Conservation (phyloP, 257 asterid species). For the Solanum pimpinellifolium region DNA sequence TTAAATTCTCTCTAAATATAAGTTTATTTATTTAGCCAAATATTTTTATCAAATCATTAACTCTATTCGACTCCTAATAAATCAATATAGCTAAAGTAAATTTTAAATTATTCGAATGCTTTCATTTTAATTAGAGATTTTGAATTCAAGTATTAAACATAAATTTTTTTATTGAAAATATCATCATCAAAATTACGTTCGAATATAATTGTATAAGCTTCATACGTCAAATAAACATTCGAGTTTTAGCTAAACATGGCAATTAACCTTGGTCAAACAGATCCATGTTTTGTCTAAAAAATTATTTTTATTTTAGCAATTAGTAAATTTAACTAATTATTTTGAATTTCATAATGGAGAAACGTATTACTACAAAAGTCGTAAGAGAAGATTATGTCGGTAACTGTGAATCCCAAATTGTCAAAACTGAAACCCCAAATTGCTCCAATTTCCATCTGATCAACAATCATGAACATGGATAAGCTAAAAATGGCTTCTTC, state of each 20-base stretch:
- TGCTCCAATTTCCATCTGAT: neutral
- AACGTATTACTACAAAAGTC: neutral
- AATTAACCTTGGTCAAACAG: neutral
- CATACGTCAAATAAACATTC: neutral
- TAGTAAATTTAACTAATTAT: neutral
- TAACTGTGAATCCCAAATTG: neutral
- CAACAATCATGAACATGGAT: slow-evolving; percentile 54
- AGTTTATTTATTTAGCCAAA: too few species aligned
- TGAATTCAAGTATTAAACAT: fast-evolving
- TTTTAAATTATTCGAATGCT: too few species aligned
- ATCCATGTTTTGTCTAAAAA: neutral
- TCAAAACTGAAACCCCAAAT: neutral
- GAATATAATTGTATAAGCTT: too few species aligned
- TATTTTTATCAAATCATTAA: too few species aligned
- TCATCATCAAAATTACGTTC: fast-evolving
- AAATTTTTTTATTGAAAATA: too few species aligned
- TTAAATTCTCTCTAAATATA: too few species aligned
- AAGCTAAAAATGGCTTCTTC: slow-evolving; percentile 78
- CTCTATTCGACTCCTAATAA: too few species aligned
- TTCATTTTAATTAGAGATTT: too few species aligned
- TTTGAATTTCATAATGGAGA: neutral
- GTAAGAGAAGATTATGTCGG: neutral
- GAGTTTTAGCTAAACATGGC: neutral
- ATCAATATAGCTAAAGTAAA: neutral
- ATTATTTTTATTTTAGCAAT: neutral